Conservation (phyloP, 2,329 filamentous ascomycete genomes). For the Colletotrichum australisinense region DNA sequence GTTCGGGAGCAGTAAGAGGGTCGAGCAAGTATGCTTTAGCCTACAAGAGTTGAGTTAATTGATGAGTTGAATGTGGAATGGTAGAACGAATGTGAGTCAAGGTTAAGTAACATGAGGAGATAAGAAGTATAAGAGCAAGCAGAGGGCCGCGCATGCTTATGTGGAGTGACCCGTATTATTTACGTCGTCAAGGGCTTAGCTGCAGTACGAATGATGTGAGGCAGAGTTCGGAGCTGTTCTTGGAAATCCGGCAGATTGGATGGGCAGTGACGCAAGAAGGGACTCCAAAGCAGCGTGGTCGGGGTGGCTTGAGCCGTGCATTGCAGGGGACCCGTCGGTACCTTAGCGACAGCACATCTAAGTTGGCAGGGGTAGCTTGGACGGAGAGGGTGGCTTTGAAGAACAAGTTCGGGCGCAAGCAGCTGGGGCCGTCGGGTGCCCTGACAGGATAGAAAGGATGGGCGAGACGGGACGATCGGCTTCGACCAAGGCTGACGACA, state of each 20-base stretch:
- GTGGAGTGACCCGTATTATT: slow-evolving; percentile 35
- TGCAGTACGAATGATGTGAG: slow-evolving; percentile 26
- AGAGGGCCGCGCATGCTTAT: slow-evolving; percentile 24
- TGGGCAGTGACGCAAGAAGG: slow-evolving; percentile 35
- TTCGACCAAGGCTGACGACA: slow-evolving; percentile 11
- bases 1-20: slow-evolving; percentile 75
- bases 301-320: slow-evolving; percentile 28
- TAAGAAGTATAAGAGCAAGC: neutral
- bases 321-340: slow-evolving; percentile 21
- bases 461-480: slow-evolving; percentile 28
- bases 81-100: neutral
- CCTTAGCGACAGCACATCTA: slow-evolving; percentile 18
- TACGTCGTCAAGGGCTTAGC: slow-evolving; percentile 37
- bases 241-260: slow-evolving; percentile 30
- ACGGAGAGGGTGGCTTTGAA: slow-evolving; percentile 5
- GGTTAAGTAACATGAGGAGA: neutral
- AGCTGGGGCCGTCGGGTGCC: neutral
- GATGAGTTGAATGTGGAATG: neutral
- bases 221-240: slow-evolving; percentile 28
- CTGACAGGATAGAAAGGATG: slow-evolving; percentile 4
- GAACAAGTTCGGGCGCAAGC: neutral
- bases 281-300: slow-evolving; percentile 15
- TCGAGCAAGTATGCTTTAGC: slow-evolving; percentile 75
- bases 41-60: slow-evolving; percentile 50
- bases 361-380: slow-evolving; percentile 26